Evolutionary conservation across 352 stramenopile genomes (phyloP), one percentile per base, ranked within the genome.

Genomic region (Nothophytophthora sp.): DNA sequence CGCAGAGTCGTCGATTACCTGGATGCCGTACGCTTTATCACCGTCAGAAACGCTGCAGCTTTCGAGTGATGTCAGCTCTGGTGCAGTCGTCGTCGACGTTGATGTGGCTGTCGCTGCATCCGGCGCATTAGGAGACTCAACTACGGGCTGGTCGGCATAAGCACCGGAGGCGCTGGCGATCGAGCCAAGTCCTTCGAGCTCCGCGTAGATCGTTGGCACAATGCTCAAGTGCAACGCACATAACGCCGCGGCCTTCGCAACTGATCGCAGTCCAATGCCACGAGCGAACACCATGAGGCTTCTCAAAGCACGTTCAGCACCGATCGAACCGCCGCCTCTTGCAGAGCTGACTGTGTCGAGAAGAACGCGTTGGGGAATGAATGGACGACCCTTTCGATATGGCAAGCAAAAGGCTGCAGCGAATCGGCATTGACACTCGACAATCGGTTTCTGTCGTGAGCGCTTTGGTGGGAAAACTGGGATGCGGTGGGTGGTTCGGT

Each of bases 11-110:
- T 11, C 40, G 25, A 75, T 35, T 4, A 39, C 61, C 22, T 52
- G 53, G 30, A 81, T 73, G 28, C 70, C 70, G 18, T 67, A 53
- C 0, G 50, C 50, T 30, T 61, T 63, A 40, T 76, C 67, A 13
- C 63, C 65, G 13, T 64, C 50, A 13, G 51, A 68, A 43, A 75
- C 32, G 10, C 20, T 36, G 38, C 55, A 70, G 7, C 6, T 52
- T 23, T 18, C 22, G 15, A 22, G 13, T 19, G 35, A 42, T 24
- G 15, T 33, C 10, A 20, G 32, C 10, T 36, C n/a, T 24, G 5
- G 27, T 20, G 36, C 33, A 27, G 30, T 27, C 41, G 28, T 10
- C 42, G 20, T 9, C 15, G 10, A 34, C 40, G 30, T 51, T 18
- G 36, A 73, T 29, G 33, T 64, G 37, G 34, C 62, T 55, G 22